Evolutionary conservation across 2,329 filamentous ascomycete genomes (phyloP), one percentile per base, ranked within the genome.

Genomic region (Phyllosticta capitalensis): DNA sequence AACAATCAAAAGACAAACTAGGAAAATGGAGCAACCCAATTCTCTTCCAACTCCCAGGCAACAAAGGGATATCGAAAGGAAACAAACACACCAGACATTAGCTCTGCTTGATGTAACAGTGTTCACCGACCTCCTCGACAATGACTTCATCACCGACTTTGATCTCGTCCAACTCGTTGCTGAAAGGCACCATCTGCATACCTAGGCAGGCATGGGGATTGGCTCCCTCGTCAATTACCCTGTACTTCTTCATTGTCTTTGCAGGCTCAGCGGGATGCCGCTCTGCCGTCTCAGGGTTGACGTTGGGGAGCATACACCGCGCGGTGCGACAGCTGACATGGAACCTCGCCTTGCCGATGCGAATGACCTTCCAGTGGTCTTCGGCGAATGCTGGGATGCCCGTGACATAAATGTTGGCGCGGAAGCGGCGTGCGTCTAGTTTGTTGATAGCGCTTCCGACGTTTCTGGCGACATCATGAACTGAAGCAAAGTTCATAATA

Each of bases 351-450:
- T 76, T 76, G 7, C 76, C 79, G 64, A 87, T 78, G 21, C 75
- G 73, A 45, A 89, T 78, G 26, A 74, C 76, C 62, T 82, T 85
- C 88, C 88, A 91, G 9, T 75, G 76, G 57, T 91, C 87, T 70
- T 92, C 88, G 19, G 83, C 81, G 66, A 87, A 90, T 4, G 84
- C 77, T 1, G 80, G 75, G 0, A 80, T 78, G 3, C 86, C 86
- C 4, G 83, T 82, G 55, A 89, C 81, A 64, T 89, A 84, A 33
- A 92, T 83, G 66, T 92, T 91, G 45, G 87, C 81, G 22, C 88
- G 81, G 72, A 89, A 91, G 12, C 86, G 80, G 17, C 81, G 74
- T 9, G 82, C 81, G 59, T 86, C 83, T 0, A 90, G 76, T 26
- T 77, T 75, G 19, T 81, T 22, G 78, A 70, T 72, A 55, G 79